Conservation (phyloP, 1,284 basidiomycete species). For the Mycena citricolor region DNA sequence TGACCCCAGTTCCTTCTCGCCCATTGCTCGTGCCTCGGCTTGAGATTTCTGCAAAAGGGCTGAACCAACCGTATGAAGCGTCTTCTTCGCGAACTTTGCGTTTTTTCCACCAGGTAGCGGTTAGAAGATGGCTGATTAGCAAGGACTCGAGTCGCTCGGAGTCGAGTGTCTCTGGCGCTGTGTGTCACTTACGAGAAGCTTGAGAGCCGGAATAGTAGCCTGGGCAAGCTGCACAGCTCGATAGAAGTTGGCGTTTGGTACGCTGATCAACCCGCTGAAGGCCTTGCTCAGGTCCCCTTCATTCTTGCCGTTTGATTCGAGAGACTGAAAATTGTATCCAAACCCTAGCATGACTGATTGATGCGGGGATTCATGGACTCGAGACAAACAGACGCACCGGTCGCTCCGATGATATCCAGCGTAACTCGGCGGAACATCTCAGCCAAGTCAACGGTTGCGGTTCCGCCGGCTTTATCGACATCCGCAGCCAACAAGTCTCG, state of each 20-base stretch:
- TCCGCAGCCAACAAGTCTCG: no score
- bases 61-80: constrained; percentile 38
- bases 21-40: constrained; percentile 27
- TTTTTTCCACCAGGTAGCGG: constrained; percentile 1
- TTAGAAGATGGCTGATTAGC: constrained; percentile 4
- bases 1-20: no score
- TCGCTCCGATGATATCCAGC: constrained; percentile 67
- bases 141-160: not conserved
- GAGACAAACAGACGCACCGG: no score
- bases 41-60: constrained; percentile 46
- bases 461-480: no score
- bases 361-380: not conserved
- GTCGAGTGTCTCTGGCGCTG: no score
- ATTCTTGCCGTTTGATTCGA: constrained; percentile 38
- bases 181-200: constrained; percentile 24
- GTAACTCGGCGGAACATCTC: constrained; percentile 57
- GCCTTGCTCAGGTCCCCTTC: constrained; percentile 53
- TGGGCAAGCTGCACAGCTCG: constrained; percentile 36
- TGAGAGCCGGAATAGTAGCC: constrained; percentile 39
- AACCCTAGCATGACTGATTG: constrained; percentile 38
- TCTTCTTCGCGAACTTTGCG: constrained; percentile 7
- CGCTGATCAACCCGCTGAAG: constrained; percentile 43
- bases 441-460: constrained; percentile 46
- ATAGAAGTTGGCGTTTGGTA: constrained; percentile 25
- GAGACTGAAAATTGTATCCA: constrained; percentile 65